phyloP scores from a whole-genome alignment of 345 rosid species.

The Diplotaxis tenuifolia region DNA sequence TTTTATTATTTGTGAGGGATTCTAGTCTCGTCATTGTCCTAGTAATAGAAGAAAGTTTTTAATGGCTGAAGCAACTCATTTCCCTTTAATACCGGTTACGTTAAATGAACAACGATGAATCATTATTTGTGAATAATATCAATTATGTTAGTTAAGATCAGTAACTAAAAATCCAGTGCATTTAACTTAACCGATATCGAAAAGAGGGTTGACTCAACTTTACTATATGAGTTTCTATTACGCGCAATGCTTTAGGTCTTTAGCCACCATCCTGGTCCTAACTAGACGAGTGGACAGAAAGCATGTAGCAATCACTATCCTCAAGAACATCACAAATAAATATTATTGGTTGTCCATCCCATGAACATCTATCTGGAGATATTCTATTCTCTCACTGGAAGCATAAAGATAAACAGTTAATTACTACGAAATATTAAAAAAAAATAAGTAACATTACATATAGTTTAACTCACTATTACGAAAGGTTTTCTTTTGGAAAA shows the following conservation, averaged over 20 bases:
- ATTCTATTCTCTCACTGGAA: background rate
- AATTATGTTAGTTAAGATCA: background rate
- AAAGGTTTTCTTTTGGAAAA: slow-evolving; percentile 18
- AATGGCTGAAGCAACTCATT: background rate
- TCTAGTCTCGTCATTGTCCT: background rate
- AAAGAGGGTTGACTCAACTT: background rate
- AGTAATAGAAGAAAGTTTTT: background rate
- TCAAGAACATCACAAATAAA: slow-evolving; percentile 10
- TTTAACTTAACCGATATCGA: background rate
- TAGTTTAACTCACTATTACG: slow-evolving; percentile 2
- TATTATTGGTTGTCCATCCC: slow-evolving; percentile 1
- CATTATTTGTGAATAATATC: background rate
- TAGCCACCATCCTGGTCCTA: background rate
- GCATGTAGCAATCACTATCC: slow-evolving; percentile 18
- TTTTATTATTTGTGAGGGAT: too few relatives aligned
- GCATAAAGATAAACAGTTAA: slow-evolving; percentile 7
- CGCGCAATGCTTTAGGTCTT: slow-evolving; percentile 1
- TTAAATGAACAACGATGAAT: background rate
- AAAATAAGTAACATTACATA: background rate
- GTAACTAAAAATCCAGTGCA: background rate
- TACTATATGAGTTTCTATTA: background rate
- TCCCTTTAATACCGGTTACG: too few relatives aligned
- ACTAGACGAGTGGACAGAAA: slow-evolving; percentile 15
- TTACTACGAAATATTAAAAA: background rate
- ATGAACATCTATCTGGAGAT: slow-evolving; percentile 8